Evolutionary conservation across 352 stramenopile species (phyloP), one percentile per base, ranked within the genome.

Genomic region (Thalassiosira hispida): DNA sequence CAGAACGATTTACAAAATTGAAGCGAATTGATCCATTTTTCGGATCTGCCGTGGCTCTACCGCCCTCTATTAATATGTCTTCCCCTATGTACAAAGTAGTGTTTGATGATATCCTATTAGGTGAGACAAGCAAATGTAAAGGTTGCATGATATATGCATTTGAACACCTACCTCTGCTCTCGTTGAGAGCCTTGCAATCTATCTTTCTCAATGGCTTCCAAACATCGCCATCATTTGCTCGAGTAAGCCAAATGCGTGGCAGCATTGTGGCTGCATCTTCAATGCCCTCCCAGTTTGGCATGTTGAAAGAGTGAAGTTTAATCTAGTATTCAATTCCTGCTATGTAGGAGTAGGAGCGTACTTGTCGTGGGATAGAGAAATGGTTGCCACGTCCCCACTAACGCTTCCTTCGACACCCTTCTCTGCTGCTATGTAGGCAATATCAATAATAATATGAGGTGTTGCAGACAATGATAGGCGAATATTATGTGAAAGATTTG

Each of bases 101-200:
- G 55, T 51, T 51, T 22, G 38, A 42, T 57, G 49, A 49, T 31
- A 55, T 18, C 1, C 12, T 23, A 25, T 29, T 6, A 16, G 56
- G 35, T 44, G 16, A 12, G 3, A 31, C 29, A 31, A 64, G n/a
- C 23, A 31, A 47, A 46, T 7, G 46, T 64, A 4, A 5, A 31
- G 1, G 5, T 6, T 44, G 29, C 42, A 44, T 49, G 16, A 49
- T 61, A 59, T 42, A 20, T 20, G 40, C 12, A 9, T 46, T 33
- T 53, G 18, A 53, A 14, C 25, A 65, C 56, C 44, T 73, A 67
- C 69, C 76, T 51, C 70, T 56, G 44, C 72, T 73, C 68, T 87
- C 67, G 68, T 92, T 92, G 9, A 93, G 72, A n/a, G 81, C 77
- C 69, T 84, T 77, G 65, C 84, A 91, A 61, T 93, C 88, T 20